These are phyloP conservation scores for Eragrostis nindensis DNA, from an alignment of 176 grass and related monocot genomes.

Conservation along the genomic window DNA sequence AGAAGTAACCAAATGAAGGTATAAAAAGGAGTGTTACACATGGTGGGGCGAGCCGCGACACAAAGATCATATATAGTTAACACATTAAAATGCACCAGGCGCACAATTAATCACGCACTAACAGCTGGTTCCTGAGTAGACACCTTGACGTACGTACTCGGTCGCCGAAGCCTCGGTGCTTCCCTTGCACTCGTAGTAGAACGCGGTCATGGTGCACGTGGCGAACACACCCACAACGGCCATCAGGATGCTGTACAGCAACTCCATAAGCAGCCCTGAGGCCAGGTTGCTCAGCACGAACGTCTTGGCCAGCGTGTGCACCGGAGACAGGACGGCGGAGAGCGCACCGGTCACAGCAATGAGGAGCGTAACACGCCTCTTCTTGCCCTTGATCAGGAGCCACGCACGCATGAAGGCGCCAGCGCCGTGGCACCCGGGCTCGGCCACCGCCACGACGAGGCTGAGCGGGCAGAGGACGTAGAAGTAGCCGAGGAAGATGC, in stretches of 20 bases:
- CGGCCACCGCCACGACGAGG: slow-evolving; percentile 32
- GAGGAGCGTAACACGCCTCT: background rate
- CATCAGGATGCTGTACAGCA: background rate
- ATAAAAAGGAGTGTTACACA: no score
- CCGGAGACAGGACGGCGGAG: background rate
- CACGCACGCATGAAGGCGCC: slow-evolving; percentile 16
- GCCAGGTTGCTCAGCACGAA: background rate
- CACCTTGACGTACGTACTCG: slow-evolving; percentile 10
- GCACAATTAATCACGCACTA: background rate
- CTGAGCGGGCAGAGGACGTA: background rate
- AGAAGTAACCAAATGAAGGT: no score
- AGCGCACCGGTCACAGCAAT: background rate
- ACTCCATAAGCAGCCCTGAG: background rate
- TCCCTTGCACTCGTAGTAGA: slow-evolving; percentile 39
- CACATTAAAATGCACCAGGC: no score
- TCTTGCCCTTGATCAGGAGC: slow-evolving; percentile 19
- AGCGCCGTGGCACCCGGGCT: slow-evolving; percentile 15
- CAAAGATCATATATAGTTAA: no score
- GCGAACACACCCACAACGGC: slow-evolving; percentile 13
- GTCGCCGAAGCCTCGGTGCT: background rate
- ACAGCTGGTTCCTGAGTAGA: background rate
- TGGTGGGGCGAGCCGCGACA: no score
- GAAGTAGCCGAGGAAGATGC: background rate
- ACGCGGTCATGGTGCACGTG: slow-evolving; percentile 9
- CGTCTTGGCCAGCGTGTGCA: background rate